Conservation (phyloP, 768 basidiomycete genomes). For the Boletus rubescentipes region DNA sequence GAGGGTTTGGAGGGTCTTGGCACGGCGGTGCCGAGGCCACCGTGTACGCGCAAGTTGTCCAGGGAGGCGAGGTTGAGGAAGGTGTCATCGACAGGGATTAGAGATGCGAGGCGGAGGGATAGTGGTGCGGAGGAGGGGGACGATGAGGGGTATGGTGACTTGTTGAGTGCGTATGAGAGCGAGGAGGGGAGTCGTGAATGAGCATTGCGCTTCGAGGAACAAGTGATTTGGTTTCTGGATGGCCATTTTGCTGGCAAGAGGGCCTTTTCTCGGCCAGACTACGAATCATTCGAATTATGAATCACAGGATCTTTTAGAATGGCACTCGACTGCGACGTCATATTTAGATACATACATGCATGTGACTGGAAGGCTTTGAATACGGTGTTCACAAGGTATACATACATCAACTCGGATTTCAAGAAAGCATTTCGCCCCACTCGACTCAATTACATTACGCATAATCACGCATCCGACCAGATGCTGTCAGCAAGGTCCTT, state of each 20-base stretch:
- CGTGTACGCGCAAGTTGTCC: conserved; percentile 30
- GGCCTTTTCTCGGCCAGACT: background rate
- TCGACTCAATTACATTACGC: no score
- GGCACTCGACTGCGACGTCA: background rate
- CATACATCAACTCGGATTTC: background rate
- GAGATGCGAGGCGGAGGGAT: conserved; percentile 43
- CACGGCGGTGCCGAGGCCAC: conserved; percentile 24
- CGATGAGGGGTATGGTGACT: conserved; percentile 71
- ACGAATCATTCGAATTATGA: background rate
- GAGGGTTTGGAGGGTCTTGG: background rate
- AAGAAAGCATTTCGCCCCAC: background rate
- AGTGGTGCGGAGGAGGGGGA: conserved; percentile 77
- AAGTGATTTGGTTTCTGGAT: background rate
- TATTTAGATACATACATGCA: no score
- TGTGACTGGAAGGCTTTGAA: no score
- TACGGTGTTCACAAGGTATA: background rate
- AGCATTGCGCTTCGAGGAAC: background rate
- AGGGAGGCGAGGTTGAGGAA: conserved; percentile 43
- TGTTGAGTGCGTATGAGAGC: conserved; percentile 81
- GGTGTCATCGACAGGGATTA: conserved; percentile 40
- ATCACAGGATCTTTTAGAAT: background rate
- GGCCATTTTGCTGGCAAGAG: background rate
- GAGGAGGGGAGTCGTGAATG: conserved; percentile 50
- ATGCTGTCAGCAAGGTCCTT: conserved; percentile 37
- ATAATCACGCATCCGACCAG: conserved; percentile 30